These are phyloP conservation scores for Zygotorulaspora chibaensis DNA, from an alignment of 805 yeast species.

Conservation along the genomic window DNA sequence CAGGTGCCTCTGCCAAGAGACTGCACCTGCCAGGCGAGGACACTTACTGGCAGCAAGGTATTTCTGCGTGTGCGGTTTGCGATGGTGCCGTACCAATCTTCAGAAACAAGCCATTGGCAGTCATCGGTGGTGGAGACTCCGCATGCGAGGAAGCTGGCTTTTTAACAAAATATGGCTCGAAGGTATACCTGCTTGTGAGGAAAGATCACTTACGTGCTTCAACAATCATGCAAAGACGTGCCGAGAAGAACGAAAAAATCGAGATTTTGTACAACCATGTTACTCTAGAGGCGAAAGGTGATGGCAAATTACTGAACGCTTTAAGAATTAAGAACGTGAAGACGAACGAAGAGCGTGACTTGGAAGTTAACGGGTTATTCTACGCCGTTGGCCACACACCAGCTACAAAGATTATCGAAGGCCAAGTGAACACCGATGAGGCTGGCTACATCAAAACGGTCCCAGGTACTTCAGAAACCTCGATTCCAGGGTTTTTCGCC, in stretches of 20 bases:
- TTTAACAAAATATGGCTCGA: constrained; percentile 95
- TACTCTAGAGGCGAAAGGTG: constrained; percentile 86
- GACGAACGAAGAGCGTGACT: constrained; percentile 62
- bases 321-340: constrained; percentile 65
- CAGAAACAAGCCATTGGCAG: constrained; percentile 96
- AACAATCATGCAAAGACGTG: constrained; percentile 94
- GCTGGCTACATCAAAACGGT: constrained; percentile 83
- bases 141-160: constrained; percentile 99
- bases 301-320: constrained; percentile 72
- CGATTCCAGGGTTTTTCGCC: constrained; percentile 88
- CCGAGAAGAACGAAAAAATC: constrained; percentile 73
- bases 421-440: constrained; percentile 79
- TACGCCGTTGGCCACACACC: constrained; percentile 98
- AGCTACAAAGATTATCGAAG: constrained; percentile 77
- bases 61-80: constrained; percentile 99
- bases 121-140: constrained; percentile 98
- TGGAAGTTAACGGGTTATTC: constrained; percentile 86
- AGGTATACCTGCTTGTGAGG: constrained; percentile 90
- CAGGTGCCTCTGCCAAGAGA: constrained; percentile 98
- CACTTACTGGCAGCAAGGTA: constrained; percentile 97
- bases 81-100: constrained; percentile 99
- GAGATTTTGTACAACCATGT: constrained; percentile 87
- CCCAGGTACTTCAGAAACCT: constrained; percentile 86
- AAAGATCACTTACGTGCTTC: constrained; percentile 94
- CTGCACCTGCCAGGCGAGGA: constrained; percentile 94